phyloP scores from a whole-genome alignment of 1,284 basidiomycete genomes.

The Schizopora paradoxa region DNA sequence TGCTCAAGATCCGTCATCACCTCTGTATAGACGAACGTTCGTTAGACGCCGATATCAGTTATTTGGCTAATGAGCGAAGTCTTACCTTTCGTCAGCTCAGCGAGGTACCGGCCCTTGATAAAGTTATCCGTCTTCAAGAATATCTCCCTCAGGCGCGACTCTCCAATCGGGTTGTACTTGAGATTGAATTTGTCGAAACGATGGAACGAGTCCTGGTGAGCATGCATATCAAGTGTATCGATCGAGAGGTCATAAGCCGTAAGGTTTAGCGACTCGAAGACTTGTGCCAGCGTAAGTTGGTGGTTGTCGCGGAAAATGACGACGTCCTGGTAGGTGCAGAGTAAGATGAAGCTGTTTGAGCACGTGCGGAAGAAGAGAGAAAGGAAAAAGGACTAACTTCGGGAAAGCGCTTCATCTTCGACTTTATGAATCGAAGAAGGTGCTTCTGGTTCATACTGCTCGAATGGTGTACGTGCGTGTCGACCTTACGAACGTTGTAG shows the following conservation, averaged over 20 bases:
- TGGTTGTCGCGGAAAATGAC: constrained; percentile 94
- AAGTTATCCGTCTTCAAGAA: constrained; percentile 98
- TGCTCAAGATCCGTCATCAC: constrained; percentile 95
- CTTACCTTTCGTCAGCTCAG: constrained; percentile 86
- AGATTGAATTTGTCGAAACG: constrained; percentile 96
- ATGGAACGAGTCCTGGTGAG: constrained; percentile 96
- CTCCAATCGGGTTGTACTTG: constrained; percentile 93
- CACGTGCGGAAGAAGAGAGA: neutral
- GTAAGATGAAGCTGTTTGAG: neutral
- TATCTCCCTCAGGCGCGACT: constrained; percentile 92
- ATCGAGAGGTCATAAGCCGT: constrained; percentile 98
- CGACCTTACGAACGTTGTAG: constrained; percentile 97
- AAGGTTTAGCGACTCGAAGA: constrained; percentile 92
- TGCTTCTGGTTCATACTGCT: constrained; percentile 99
- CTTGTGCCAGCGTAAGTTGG: constrained; percentile 86
- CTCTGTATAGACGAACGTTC: constrained; percentile 46
- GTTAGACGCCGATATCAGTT: neutral
- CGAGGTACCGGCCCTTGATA: constrained; percentile 88
- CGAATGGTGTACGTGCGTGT: constrained; percentile 98
- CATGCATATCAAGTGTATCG: constrained; percentile 99
- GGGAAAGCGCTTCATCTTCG: constrained; percentile 85
- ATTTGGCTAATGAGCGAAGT: neutral
- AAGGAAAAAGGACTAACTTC: constrained; percentile 45
- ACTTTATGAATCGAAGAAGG: constrained; percentile 97
- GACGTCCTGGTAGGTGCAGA: too few relatives aligned